Conservation (phyloP, 208 protist genomes). For the Leishmania aethiopica region DNA sequence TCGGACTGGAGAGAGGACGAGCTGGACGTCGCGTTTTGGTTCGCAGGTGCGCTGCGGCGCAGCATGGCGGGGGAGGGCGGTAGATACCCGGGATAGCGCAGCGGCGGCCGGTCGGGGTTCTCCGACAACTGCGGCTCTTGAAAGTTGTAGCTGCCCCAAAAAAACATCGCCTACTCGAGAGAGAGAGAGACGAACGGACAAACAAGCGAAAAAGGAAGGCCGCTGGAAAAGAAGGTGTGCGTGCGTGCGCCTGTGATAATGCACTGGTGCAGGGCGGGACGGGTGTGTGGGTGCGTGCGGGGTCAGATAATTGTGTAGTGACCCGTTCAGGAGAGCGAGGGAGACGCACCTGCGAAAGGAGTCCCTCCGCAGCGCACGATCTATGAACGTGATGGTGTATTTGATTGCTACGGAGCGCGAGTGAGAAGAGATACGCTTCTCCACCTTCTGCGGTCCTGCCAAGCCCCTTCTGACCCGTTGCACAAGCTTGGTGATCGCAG, state of each 20-base stretch:
- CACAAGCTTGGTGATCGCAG: neutral
- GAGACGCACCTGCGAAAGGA: neutral
- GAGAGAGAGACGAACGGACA: neutral
- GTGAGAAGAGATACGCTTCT: neutral
- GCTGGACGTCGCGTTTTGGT: neutral
- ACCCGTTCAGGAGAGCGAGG: neutral
- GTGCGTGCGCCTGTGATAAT: neutral
- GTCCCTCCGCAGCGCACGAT: neutral
- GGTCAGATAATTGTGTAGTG: neutral
- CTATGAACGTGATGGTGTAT: neutral
- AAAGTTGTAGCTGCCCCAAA: constrained; percentile 90
- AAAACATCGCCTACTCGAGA: constrained; percentile 56
- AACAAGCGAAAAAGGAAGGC: neutral
- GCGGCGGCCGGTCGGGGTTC: constrained; percentile 40
- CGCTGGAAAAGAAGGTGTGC: neutral
- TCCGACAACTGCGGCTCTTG: constrained; percentile 53
- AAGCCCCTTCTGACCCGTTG: neutral
- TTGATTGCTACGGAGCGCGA: neutral
- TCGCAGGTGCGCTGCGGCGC: constrained; percentile 7
- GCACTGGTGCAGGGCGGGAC: neutral
- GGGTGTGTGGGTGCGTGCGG: neutral
- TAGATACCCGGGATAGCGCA: constrained; percentile 73
- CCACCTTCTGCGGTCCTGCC: neutral
- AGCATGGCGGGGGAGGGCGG: constrained; percentile 50
- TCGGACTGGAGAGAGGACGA: constrained; percentile 14